phyloP scores from a whole-genome alignment of 345 rosid genomes.

The Cardamine chenopodiifolia region DNA sequence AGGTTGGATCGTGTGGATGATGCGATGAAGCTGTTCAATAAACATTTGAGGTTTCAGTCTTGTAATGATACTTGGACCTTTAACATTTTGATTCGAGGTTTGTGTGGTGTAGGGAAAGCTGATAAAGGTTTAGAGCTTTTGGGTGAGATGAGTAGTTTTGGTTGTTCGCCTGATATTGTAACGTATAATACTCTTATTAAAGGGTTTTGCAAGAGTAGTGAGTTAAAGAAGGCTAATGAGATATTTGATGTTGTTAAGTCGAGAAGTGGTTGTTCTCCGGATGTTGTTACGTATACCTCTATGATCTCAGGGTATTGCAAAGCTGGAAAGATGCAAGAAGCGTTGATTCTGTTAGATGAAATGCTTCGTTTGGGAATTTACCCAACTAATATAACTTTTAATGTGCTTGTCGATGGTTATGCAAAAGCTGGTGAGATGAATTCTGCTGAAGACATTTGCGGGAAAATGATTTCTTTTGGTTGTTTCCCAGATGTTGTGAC shows the following conservation, averaged over 20 bases:
- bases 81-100: conserved; percentile 76
- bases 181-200: conserved; percentile 77
- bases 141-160: conserved; percentile 57
- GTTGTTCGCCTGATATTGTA: conserved; percentile 65
- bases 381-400: conserved; percentile 70
- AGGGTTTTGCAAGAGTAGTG: conserved; percentile 66
- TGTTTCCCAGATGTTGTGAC: conserved; percentile 75
- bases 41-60: conserved; percentile 48
- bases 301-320: conserved; percentile 78
- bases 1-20: conserved; percentile 53
- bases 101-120: conserved; percentile 55
- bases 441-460: conserved; percentile 52
- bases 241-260: conserved; percentile 55
- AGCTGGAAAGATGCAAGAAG: conserved; percentile 65
- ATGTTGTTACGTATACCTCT: conserved; percentile 74
- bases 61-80: conserved; percentile 68
- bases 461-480: conserved; percentile 57
- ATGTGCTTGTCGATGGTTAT: conserved; percentile 81
- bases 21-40: conserved; percentile 59
- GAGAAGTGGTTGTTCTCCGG: conserved; percentile 46
- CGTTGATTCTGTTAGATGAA: conserved; percentile 58
- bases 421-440: conserved; percentile 65
- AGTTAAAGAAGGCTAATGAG: conserved; percentile 54
- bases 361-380: conserved; percentile 55
- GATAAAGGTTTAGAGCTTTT: conserved; percentile 59